A percentile compares a stretch with the other conserved stretches of the same genome.
These are phyloP conservation scores for Austropuccinia psidii DNA, from an alignment of 1,284 basidiomycete species.

Conservation along the genomic window DNA sequence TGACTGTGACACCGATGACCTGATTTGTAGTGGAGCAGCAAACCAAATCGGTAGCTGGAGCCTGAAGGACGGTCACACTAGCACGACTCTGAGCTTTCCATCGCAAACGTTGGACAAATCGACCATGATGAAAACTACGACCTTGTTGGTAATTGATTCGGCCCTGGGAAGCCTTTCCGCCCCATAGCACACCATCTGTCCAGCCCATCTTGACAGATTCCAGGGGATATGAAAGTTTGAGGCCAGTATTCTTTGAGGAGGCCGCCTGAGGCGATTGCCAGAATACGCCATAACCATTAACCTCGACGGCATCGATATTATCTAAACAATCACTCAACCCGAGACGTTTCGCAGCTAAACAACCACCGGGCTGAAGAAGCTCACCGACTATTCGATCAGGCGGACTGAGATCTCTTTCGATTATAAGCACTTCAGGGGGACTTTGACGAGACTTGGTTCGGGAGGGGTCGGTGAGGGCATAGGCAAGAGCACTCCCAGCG, in stretches of 20 bases:
- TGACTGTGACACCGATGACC: conserved; percentile 60
- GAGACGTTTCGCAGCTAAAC: conserved; percentile 65
- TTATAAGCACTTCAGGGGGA: conserved; percentile 59
- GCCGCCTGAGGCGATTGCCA: conserved; percentile 51
- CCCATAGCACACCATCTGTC: conserved; percentile 30
- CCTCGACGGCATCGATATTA: conserved; percentile 76
- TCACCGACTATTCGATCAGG: conserved; percentile 98
- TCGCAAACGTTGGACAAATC: conserved; percentile 68
- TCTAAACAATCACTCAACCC: conserved; percentile 67
- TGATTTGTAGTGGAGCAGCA: conserved; percentile 55
- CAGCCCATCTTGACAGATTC: conserved; percentile 5
- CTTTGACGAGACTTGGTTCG: conserved; percentile 42
- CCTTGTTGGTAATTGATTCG: conserved; percentile 52
- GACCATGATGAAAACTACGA: conserved; percentile 88
- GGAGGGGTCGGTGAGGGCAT: conserved; percentile 5
- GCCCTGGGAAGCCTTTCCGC: conserved; percentile 38
- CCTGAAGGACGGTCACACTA: conserved; percentile 67
- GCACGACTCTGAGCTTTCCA: conserved; percentile 54
- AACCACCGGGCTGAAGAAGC: conserved; percentile 87
- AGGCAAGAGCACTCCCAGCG: conserved; percentile 54
- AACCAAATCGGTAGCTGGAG: conserved; percentile 63
- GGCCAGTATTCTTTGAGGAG: background rate
- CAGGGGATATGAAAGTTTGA: conserved; percentile 20
- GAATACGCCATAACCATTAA: conserved; percentile 80
- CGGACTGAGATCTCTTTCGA: conserved; percentile 66